Base-by-base conservation (phyloP, 352 stramenopile species). In the Pythium utonaiense region DNA sequence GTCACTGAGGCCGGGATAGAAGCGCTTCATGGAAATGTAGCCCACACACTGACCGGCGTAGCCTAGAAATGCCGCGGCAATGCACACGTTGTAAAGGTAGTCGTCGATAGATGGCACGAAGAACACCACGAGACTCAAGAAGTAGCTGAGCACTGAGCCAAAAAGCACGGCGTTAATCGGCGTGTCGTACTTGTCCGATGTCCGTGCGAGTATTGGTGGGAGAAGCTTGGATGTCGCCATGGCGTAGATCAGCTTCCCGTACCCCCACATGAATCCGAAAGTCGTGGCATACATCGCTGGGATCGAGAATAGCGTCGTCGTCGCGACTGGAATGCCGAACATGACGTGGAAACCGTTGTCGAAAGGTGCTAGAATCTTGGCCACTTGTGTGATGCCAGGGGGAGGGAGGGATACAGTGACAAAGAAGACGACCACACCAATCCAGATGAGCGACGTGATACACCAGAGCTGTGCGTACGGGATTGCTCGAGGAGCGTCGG, bases 241-340 rank as follows among this genome's bases (percentile, higher is more conserved):
- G 16, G 64, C 52, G 2, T 22, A 44, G 22, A 71, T 71, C 12
- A 71, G 57, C 36, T 66, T 66, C 3, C 57, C 64, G 57, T 66
- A 71, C 10, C 57, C 64, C 64, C 64, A 71, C 64, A 71, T 71
- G 57, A 71, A 78, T 14, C 70, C 70, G 34, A 72, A 74, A 1
- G 59, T 62, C 19, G 59, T 70, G 8, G 67, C 66, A 53, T 72
- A 78, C 55, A 60, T 70, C 3, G 62, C 63, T 3, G 70, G 70
- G 25, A 75, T 65, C 19, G 67, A 74, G 5, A 75, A 70, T 17
- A 70, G 14, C 28, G 67, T 73, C 3, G 67, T 64, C 22, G 49
- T 53, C 3, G 25, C n/a, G 22, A 54, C 16, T 1, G 34, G 38
- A 14, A 75, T 58, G 12, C 44, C 40, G 42, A 78, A 71, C 49